A percentile compares a stretch with the other conserved stretches of the same genome.
These are phyloP conservation scores for Iodosphaeria phyllophila DNA, from an alignment of 2,329 filamentous ascomycete species.

Conservation along the genomic window DNA sequence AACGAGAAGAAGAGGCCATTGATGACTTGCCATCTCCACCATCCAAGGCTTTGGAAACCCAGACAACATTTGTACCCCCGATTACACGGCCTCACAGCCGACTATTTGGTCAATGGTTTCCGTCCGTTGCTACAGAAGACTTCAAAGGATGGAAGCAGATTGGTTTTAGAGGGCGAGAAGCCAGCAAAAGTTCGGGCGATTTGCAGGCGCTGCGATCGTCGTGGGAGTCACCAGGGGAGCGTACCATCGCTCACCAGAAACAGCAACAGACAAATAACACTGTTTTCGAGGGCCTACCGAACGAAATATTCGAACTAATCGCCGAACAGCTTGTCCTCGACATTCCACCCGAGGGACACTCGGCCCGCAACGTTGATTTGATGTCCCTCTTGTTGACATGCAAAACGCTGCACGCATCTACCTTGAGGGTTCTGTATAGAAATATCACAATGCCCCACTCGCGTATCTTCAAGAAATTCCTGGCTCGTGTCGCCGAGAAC, in stretches of 20 bases:
- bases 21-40: constrained; percentile 30
- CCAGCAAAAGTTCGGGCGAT: constrained; percentile 43
- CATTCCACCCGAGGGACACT: constrained; percentile 54
- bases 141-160: constrained; percentile 47
- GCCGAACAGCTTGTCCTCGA: constrained; percentile 59
- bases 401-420: constrained; percentile 53
- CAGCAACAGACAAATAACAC: too few relatives aligned
- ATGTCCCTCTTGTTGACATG: constrained; percentile 62
- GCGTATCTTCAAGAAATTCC: constrained; percentile 65
- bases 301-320: constrained; percentile 42
- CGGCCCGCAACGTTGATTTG: constrained; percentile 59
- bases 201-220: constrained; percentile 34
- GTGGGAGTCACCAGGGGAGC: too few relatives aligned
- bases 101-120: constrained; percentile 39
- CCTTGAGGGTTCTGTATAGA: constrained; percentile 56
- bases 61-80: constrained; percentile 29
- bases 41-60: constrained; percentile 19
- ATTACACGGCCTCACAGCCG: constrained; percentile 34
- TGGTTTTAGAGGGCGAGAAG: constrained; percentile 35
- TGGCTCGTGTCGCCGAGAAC: constrained; percentile 47
- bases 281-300: too few relatives aligned
- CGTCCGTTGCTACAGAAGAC: constrained; percentile 26
- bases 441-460: constrained; percentile 73
- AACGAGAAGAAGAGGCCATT: constrained; percentile 27
- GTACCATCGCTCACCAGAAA: too few relatives aligned